Evolutionary conservation across 257 asterid genomes (phyloP).

Genomic region (Henckelia pumila): DNA sequence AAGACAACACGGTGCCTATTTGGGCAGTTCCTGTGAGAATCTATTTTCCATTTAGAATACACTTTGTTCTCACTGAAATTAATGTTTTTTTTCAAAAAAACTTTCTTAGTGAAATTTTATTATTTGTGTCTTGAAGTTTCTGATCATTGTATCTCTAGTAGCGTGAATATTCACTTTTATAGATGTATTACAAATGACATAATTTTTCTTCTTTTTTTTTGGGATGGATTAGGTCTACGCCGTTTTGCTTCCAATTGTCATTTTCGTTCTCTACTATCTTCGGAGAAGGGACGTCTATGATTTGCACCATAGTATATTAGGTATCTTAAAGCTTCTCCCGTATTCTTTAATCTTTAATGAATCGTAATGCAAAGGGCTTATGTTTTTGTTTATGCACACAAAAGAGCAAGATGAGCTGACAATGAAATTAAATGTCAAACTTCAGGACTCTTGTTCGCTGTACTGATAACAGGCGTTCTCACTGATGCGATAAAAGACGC

Average conservation of each 20-base stretch:
- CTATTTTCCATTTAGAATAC: background rate
- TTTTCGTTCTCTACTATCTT: slow-evolving; percentile 37
- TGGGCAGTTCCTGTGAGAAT: slow-evolving; percentile 53
- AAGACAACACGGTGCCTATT: slow-evolving; percentile 47
- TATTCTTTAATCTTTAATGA: no score
- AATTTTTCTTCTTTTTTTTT: background rate
- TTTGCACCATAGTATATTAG: slow-evolving; percentile 50
- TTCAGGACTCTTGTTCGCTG: slow-evolving; percentile 51
- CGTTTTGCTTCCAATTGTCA: slow-evolving; percentile 40
- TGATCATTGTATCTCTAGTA: background rate
- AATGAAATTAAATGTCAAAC: background rate
- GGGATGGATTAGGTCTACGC: slow-evolving; percentile 49
- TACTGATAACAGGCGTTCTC: slow-evolving; percentile 46
- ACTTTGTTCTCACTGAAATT: background rate
- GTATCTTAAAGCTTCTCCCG: slow-evolving; percentile 27
- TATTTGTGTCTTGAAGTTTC: background rate
- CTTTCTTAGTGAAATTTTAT: background rate
- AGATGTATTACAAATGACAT: slow-evolving; percentile 1
- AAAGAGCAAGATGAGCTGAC: background rate
- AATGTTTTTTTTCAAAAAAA: no score
- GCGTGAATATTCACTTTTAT: background rate
- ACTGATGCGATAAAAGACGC: slow-evolving; percentile 62
- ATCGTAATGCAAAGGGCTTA: background rate
- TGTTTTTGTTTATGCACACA: background rate
- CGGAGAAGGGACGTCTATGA: slow-evolving; percentile 45